These are phyloP conservation scores for Ganoderma sinense DNA, from an alignment of 1,284 basidiomycete species.

Conservation along the genomic window DNA sequence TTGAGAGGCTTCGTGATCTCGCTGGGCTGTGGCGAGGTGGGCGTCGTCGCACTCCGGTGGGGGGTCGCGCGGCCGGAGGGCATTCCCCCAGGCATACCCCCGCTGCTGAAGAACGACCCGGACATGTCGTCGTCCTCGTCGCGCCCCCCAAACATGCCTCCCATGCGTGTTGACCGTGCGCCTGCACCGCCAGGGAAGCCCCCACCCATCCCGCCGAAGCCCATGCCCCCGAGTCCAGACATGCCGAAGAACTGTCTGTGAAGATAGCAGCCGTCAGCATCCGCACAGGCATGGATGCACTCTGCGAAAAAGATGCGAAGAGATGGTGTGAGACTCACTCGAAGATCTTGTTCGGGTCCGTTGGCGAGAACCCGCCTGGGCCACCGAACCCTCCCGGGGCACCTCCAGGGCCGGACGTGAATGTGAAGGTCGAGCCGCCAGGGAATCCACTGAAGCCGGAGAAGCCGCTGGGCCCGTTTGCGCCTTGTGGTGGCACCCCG, in stretches of 20 bases:
- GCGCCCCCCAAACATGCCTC: constrained; percentile 42
- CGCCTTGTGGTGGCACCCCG: constrained; percentile 59
- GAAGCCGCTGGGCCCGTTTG: constrained; percentile 52
- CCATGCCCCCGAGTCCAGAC: constrained; percentile 52
- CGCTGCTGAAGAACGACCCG: constrained; percentile 47
- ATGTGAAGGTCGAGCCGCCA: constrained; percentile 65
- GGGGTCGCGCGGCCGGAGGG: constrained; percentile 35
- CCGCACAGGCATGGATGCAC: constrained; percentile 5
- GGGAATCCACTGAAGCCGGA: constrained; percentile 62
- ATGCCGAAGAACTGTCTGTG: constrained; percentile 73
- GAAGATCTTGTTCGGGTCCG: constrained; percentile 93
- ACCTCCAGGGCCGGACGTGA: constrained; percentile 58
- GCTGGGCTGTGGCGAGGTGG: constrained; percentile 48
- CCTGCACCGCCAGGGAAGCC: constrained; percentile 45
- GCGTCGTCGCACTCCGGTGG: constrained; percentile 29
- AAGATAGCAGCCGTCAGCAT: constrained; percentile 31
- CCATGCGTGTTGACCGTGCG: constrained; percentile 36
- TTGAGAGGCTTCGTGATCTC: constrained; percentile 90
- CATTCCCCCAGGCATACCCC: constrained; percentile 64
- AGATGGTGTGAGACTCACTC: constrained; percentile 62
- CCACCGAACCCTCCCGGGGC: constrained; percentile 40
- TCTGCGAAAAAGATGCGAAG: constrained; percentile 25
- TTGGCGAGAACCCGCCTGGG: constrained; percentile 68
- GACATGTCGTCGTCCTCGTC: constrained; percentile 62
- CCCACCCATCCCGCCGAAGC: constrained; percentile 44